Conservation (phyloP, 805 yeast genomes). For the Debaryomyces castellii region DNA sequence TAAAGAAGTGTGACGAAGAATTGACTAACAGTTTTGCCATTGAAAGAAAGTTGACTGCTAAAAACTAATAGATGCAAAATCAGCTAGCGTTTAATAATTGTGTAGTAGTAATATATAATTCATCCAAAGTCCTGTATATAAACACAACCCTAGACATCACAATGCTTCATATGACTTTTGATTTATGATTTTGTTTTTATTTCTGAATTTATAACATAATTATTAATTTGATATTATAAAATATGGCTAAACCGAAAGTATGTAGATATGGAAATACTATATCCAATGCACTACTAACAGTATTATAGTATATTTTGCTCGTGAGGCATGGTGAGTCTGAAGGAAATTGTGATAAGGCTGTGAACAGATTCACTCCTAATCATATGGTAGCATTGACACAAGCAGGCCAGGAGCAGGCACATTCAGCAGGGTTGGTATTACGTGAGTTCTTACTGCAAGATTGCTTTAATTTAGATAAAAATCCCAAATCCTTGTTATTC, state of each 20-base stretch:
- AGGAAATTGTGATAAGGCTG: slow-evolving; percentile 82
- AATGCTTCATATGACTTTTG: slow-evolving; percentile 5
- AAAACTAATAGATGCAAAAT: not conserved
- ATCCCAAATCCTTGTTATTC: slow-evolving; percentile 53
- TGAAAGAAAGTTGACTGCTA: slow-evolving; percentile 47
- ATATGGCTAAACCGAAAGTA: slow-evolving; percentile 35
- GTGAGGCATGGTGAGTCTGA: slow-evolving; percentile 93
- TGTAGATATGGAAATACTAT: slow-evolving; percentile 9
- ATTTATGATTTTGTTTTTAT: not conserved
- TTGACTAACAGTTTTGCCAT: slow-evolving; percentile 61
- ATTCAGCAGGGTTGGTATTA: slow-evolving; percentile 56
- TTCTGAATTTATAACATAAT: not conserved
- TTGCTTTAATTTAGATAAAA: slow-evolving; percentile 8
- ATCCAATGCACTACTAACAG: slow-evolving; percentile 6
- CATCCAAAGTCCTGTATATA: slow-evolving; percentile 1
- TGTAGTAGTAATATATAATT: not conserved
- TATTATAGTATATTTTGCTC: slow-evolving; percentile 61
- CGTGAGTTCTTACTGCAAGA: slow-evolving; percentile 33
- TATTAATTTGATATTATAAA: not conserved
- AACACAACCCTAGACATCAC: not conserved
- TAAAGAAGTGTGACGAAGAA: slow-evolving; percentile 67
- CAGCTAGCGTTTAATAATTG: not conserved
- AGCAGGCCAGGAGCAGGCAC: slow-evolving; percentile 66
- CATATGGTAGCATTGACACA: slow-evolving; percentile 75
- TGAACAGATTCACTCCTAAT: slow-evolving; percentile 76